Evolutionary conservation across 1,284 basidiomycete genomes (phyloP), one percentile per base, ranked within the genome.

Genomic region (Ustilago shanxiensis): DNA sequence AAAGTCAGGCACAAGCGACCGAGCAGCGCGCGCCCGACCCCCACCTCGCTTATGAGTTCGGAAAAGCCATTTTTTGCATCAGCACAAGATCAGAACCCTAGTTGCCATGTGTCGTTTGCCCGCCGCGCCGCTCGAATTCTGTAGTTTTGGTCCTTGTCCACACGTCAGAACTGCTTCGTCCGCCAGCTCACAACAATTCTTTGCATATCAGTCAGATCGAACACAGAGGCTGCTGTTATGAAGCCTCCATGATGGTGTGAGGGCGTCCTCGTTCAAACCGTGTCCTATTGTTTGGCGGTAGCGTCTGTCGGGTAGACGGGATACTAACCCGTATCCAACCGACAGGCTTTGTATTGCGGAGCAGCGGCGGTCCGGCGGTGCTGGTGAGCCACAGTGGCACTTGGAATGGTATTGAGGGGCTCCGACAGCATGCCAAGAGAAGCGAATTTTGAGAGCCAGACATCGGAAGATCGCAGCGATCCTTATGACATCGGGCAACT

Each of bases 281-380:
- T n/a, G n/a, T n/a, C n/a, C n/a, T n/a, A n/a, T n/a, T n/a, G n/a
- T n/a, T n/a, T n/a, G n/a, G n/a, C n/a, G n/a, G n/a, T n/a, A n/a
- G n/a, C n/a, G n/a, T n/a, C n/a, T n/a, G n/a, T n/a, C n/a, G n/a
- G n/a, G n/a, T n/a, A 39, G 37, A 39, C 13, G 37, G 37, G 37
- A 39, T 16, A 16, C 14, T 16, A 16, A 16, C 37, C 37, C 37
- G 44, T 47, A 8, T n/a, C 22, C n/a, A 20, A 47, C 6, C 22
- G 20, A 47, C 18, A 20, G n/a, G 39, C n/a, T 10, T 47, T 47
- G 44, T 24, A 22, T 22, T 47, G 44, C 44, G 44, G 44, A 47
- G 22, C 10, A 47, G 44, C 44, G 44, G 44, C 44, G 44, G 44
- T 47, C 44, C 44, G 44, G 44, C 44, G 44, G 44, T 47, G 44